These are phyloP conservation scores for Fusarium dimerum DNA, from an alignment of 2,329 filamentous ascomycete genomes.

Conservation along the genomic window DNA sequence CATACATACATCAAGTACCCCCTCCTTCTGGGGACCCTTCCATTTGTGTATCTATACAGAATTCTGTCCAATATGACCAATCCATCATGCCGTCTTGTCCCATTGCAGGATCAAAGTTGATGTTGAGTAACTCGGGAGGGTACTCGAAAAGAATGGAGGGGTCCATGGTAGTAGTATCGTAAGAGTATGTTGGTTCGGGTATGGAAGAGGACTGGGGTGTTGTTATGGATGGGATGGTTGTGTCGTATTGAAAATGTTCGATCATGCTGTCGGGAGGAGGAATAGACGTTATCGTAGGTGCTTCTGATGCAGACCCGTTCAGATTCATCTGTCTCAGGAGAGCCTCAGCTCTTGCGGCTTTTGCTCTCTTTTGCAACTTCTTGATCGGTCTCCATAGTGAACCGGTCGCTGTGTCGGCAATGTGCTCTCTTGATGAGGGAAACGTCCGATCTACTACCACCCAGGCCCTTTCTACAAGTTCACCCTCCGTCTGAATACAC, in stretches of 20 bases:
- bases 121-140: conserved; percentile 26
- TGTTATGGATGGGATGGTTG: conserved; percentile 1
- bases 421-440: conserved; percentile 42
- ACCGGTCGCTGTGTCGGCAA: conserved; percentile 52
- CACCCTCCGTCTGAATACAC: conserved; percentile 48
- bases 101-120: conserved; percentile 24
- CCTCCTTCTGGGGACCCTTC: conserved; percentile 32
- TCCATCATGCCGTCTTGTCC: conserved; percentile 24
- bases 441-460: conserved; percentile 47
- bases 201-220: background rate
- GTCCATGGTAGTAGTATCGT: conserved; percentile 31
- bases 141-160: conserved; percentile 33
- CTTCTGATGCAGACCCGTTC: conserved; percentile 4
- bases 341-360: conserved; percentile 38
- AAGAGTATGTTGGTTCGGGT: conserved; percentile 16
- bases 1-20: conserved; percentile 5
- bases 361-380: conserved; percentile 53
- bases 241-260: conserved; percentile 14
- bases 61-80: conserved; percentile 47
- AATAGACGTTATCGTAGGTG: conserved; percentile 2
- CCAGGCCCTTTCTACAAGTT: conserved; percentile 52
- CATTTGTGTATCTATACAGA: conserved; percentile 42
- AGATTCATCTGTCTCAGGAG: conserved; percentile 29
- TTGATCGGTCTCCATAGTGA: conserved; percentile 56
- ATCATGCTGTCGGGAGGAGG: conserved; percentile 3